Conservation (phyloP, 192 early-diverging fungal species). For the Coemansia reversa region DNA sequence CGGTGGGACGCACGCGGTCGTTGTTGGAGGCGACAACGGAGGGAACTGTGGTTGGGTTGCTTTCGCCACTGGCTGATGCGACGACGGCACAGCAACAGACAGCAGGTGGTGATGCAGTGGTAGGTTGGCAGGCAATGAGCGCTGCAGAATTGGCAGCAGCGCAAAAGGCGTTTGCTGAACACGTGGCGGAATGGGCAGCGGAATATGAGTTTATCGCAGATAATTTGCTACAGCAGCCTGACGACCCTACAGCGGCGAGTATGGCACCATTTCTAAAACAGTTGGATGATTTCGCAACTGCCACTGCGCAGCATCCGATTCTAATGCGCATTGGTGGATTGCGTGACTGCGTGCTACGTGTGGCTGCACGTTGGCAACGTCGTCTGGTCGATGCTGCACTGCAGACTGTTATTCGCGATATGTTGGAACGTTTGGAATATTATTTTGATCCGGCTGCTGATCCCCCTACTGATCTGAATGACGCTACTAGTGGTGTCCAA, state of each 20-base stretch:
- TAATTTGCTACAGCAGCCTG: constrained; percentile 37
- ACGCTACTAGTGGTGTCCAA: not conserved
- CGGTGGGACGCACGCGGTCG: constrained; percentile 37
- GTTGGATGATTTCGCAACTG: constrained; percentile 31
- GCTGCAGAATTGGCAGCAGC: constrained; percentile 22
- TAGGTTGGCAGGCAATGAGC: constrained; percentile 51
- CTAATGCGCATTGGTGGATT: constrained; percentile 45
- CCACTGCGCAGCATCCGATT: constrained; percentile 23
- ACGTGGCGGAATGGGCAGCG: constrained; percentile 29
- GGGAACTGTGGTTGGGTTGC: constrained; percentile 45
- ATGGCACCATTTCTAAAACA: constrained; percentile 25
- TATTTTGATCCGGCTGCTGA: constrained; percentile 46
- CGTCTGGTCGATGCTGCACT: constrained; percentile 34
- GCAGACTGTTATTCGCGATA: constrained; percentile 36
- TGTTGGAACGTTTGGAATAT: constrained; percentile 49
- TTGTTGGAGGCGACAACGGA: constrained; percentile 48
- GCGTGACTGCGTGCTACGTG: constrained; percentile 25
- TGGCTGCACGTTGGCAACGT: constrained; percentile 37
- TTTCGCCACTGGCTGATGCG: constrained; percentile 33
- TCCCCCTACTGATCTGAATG: constrained; percentile 13
- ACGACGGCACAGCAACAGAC: constrained; percentile 3
- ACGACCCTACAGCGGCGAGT: constrained; percentile 20
- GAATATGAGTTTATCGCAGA: constrained; percentile 52
- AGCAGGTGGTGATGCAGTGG: constrained; percentile 11
- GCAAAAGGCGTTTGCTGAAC: constrained; percentile 27